A percentile compares a stretch with the other conserved stretches of the same genome.
Evolutionary conservation across 371 early-diverging fungal genomes (phyloP).

Genomic region (Cladochytrium tenue): DNA sequence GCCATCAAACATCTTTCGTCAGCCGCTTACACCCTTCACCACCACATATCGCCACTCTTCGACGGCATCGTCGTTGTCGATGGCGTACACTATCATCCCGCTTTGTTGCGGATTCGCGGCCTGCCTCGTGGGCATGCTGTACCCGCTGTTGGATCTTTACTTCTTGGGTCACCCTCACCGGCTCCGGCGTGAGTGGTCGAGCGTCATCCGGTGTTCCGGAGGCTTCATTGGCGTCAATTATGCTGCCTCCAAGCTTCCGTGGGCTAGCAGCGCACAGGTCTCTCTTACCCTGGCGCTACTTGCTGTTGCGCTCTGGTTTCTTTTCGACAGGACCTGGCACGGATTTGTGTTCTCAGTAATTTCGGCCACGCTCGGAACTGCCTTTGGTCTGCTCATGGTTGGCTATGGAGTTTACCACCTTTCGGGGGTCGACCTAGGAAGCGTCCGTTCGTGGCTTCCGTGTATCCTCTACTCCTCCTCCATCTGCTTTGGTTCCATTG

Average conservation of each 20-base stretch:
- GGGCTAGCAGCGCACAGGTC: constrained; percentile 54
- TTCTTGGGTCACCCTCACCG: constrained; percentile 23
- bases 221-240: constrained; percentile 63
- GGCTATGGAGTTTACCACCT: constrained; percentile 58
- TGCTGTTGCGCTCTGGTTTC: constrained; percentile 59
- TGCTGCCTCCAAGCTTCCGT: constrained; percentile 57
- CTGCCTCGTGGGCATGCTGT: constrained; percentile 52
- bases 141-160: constrained; percentile 47
- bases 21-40: constrained; percentile 7
- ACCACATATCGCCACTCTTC: constrained; percentile 28
- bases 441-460: constrained; percentile 62
- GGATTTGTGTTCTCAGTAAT: constrained; percentile 53
- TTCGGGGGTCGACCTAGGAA: constrained; percentile 57
- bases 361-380: constrained; percentile 55
- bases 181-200: constrained; percentile 49
- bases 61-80: constrained; percentile 57
- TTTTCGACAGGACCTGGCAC: constrained; percentile 63
- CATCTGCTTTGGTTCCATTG: constrained; percentile 62
- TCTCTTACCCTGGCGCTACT: constrained; percentile 55
- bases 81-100: too few relatives aligned
- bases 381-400: constrained; percentile 52
- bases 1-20: too few relatives aligned
- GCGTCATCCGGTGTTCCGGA: constrained; percentile 56
- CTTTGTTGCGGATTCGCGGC: constrained; percentile 54
- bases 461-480: constrained; percentile 58